Percentiles rank a stretch among this genome's conserved stretches.
These are phyloP conservation scores for Cutaneotrichosporon dermatis DNA, from an alignment of 1,284 basidiomycete species.

Conservation along the genomic window DNA sequence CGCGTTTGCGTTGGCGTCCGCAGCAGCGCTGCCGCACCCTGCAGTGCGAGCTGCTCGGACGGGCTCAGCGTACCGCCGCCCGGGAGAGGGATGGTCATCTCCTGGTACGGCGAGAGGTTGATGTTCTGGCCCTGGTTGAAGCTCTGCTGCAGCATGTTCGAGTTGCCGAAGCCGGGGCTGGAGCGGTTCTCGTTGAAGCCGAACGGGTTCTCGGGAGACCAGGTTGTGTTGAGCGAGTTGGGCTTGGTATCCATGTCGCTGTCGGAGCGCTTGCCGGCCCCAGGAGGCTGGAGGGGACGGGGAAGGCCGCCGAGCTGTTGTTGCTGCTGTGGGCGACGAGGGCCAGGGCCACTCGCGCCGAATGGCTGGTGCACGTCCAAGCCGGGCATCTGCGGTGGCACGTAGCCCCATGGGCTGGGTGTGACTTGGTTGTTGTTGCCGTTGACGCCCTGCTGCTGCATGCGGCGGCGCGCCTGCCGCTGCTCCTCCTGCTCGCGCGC, in stretches of 20 bases:
- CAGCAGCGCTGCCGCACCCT: slow-evolving; percentile 3
- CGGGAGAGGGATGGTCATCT: slow-evolving; percentile 13
- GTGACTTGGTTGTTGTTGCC: slow-evolving; percentile 10
- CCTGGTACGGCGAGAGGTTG: slow-evolving; percentile 21
- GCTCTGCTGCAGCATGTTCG: slow-evolving; percentile 3
- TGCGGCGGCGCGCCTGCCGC: slow-evolving; percentile 22
- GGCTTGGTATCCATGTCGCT: background rate
- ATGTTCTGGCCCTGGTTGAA: slow-evolving; percentile 8
- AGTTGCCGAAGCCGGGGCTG: slow-evolving; percentile 8
- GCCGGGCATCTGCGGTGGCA: slow-evolving; percentile 46
- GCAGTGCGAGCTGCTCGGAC: slow-evolving; percentile 8
- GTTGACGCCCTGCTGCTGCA: slow-evolving; percentile 12
- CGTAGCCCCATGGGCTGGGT: slow-evolving; percentile 45
- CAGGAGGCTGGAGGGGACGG: slow-evolving; percentile 43
- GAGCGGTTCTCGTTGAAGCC: slow-evolving; percentile 17
- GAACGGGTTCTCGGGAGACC: slow-evolving; percentile 20
- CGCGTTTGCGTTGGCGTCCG: background rate
- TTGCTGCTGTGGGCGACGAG: slow-evolving; percentile 39
- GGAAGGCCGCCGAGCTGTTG: slow-evolving; percentile 30
- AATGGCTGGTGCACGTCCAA: slow-evolving; percentile 50
- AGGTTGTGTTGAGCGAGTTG: background rate
- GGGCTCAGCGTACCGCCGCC: background rate
- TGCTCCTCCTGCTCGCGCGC: slow-evolving; percentile 41
- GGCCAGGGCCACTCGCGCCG: slow-evolving; percentile 12
- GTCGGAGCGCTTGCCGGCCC: background rate